Evolutionary conservation across 1,139 yeast genomes (phyloP), one percentile per base, ranked within the genome.

Genomic region (Magnusiomyces ingens): DNA sequence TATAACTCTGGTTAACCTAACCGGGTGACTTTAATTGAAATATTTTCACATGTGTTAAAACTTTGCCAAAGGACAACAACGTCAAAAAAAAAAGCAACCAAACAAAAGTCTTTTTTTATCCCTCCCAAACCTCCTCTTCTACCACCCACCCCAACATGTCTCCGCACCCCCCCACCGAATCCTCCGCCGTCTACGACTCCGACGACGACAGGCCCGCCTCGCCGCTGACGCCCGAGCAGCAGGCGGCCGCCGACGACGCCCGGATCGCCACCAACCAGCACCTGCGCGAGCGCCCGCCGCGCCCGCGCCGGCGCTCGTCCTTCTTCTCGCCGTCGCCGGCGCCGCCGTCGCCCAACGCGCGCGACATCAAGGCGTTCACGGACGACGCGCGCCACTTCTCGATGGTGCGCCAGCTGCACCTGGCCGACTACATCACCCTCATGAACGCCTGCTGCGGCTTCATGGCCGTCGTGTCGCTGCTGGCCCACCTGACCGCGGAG

Each of bases 371-470:
- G 59, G 87, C 84, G 49, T 89, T 89, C 66, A 81, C 89, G 55
- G 79, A 82, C 51, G 96, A 90, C 68, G 77, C 78, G 53, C 79
- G 95, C 65, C 97, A 70, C 55, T 64, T 70, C 29, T 64, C 70
- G 52, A 68, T 70, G 72, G 58, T 70, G 51, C 67, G 74, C 44
- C 69, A 68, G 57, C 78, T 93, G 60, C 98, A 93, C 69, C 77
- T 91, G 83, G 99, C 99, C 2, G 99, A 93, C 69, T 89, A 84
- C 71, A 93, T 93, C 66, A 93, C 99, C 1, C 78, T 90, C 72
- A 76, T 93, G 69, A 93, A 93, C 70, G 97, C 76, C 50, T 67
- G 67, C 55, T 74, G 77, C 54, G 99, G 99, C 1, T 91, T 93
- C 67, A 88, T 89, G 70, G 84, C 96, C 38, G 85, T 93, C 59